Evolutionary conservation across 2,329 filamentous ascomycete species (phyloP), one percentile per base, ranked within the genome.

Genomic region (Uncinocarpus reesii): DNA sequence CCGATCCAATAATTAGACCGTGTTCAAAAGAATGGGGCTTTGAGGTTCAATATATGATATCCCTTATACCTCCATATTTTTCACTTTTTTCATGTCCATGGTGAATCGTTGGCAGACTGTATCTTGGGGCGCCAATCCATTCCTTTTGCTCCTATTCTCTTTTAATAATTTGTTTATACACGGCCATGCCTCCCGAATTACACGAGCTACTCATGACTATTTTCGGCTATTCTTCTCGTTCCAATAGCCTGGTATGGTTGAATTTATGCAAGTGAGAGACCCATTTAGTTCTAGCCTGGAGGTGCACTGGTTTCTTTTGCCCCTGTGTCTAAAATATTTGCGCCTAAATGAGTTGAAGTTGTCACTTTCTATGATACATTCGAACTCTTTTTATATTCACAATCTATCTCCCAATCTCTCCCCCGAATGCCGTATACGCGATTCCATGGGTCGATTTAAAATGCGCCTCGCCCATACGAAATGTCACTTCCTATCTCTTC

Each of bases 401-500:
- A n/a, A n/a, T n/a, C n/a, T n/a, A n/a, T n/a, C n/a, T n/a, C n/a
- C n/a, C n/a, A n/a, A n/a, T n/a, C n/a, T n/a, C n/a, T n/a, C n/a
- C n/a, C n/a, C n/a, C n/a, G n/a, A n/a, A n/a, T n/a, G n/a, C n/a
- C n/a, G n/a, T n/a, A n/a, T n/a, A n/a, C n/a, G n/a, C n/a, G n/a
- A n/a, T n/a, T n/a, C n/a, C n/a, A n/a, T n/a, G n/a, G n/a, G n/a
- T n/a, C n/a, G n/a, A n/a, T 23, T 16, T 35, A 62, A 34, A 62
- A 56, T 2, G 56, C 58, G 8, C 60, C 60, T 37, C 55, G 54
- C 8, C 53, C 57, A 38, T 52, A 49, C 18, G 48, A 51, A 4
- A 42, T 55, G 40, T 56, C 53, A 8, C 55, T 55, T 7, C 55
- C 41, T 29, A 62, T 37, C 32, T 38, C 48, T 13, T 52, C 52